These are phyloP conservation scores for Wallemia ichthyophaga DNA, from an alignment of 1,284 basidiomycete species.

Conservation along the genomic window DNA sequence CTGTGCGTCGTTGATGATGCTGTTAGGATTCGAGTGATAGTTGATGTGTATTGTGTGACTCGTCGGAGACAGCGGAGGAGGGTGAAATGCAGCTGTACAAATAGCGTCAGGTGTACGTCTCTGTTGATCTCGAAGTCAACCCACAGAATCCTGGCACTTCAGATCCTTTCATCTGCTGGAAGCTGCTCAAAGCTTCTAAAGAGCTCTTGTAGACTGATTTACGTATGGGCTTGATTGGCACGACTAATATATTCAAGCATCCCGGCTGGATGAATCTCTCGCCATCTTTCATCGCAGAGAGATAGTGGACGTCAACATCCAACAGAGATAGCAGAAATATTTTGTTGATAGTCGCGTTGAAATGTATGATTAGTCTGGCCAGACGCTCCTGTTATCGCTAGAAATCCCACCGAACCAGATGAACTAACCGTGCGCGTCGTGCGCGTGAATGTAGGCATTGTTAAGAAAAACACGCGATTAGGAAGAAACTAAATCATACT, in stretches of 20 bases:
- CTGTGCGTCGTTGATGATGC: not conserved
- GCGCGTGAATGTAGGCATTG: too few relatives aligned
- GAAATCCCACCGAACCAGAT: too few relatives aligned
- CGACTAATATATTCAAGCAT: not conserved
- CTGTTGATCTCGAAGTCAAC: not conserved
- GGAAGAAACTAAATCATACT: too few relatives aligned
- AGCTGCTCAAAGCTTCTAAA: not conserved
- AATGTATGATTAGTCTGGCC: too few relatives aligned
- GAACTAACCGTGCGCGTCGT: too few relatives aligned
- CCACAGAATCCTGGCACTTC: not conserved
- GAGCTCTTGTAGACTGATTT: not conserved
- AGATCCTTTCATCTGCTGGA: not conserved
- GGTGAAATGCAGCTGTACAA: not conserved
- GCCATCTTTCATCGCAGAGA: not conserved
- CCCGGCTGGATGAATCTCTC: not conserved
- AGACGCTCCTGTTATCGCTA: too few relatives aligned
- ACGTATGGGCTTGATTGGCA: not conserved
- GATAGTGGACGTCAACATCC: not conserved
- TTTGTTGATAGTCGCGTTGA: too few relatives aligned
- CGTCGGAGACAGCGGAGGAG: not conserved
- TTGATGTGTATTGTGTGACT: not conserved
- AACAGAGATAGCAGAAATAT: not conserved
- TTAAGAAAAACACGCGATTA: too few relatives aligned
- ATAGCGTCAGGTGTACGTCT: not conserved
- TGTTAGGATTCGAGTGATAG: not conserved